Evolutionary conservation across 345 rosid species (phyloP), one percentile per base, ranked within the genome.

Genomic region (Aquilaria sinensis): DNA sequence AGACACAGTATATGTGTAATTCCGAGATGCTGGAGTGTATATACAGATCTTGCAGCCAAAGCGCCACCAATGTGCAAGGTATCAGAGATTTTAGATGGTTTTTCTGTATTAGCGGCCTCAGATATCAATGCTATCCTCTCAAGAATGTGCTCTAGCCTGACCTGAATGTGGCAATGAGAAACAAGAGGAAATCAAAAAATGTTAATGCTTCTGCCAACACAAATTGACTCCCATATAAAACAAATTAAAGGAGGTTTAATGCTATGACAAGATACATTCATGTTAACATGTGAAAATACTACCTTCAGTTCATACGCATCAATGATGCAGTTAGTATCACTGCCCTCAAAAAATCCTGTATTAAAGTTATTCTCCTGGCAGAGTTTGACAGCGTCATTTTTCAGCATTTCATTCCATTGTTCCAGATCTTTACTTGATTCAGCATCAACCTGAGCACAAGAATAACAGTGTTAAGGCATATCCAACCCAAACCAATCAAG

Each of bases 281-380:
- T 37, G 43, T 37, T 37, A 37, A 5, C 5, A 37, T 5, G 43
- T 37, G 31, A 31, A 29, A 55, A 12, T 31, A 31, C 51, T 77
- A 94, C 99, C 96, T 95, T 95, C 76, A 95, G 77, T 80, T 95
- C 97, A 65, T 95, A 95, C 57, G 99, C 96, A 79, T 94, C 99
- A 3, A 79, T 78, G 53, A 91, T 88, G 66, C 82, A 72, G 68
- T 78, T 82, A 82, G 67, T 88, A 80, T 94, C 97, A 73, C 78
- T 89, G 57, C 96, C 91, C 66, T 95, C 97, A 68, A 95, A 91
- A 75, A 85, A 95, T 1, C 99, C 99, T 5, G 96, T 78, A 72
- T 83, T 87, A 61, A 95, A 95, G 80, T 85, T 86, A 74, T 95
- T 91, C 62, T 91, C 96, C 77, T 86, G 96, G 72, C 99, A 95